A percentile compares a stretch with the other conserved stretches of the same genome.
phyloP scores from a whole-genome alignment of 805 yeast genomes.

The Yarrowia deformans region DNA sequence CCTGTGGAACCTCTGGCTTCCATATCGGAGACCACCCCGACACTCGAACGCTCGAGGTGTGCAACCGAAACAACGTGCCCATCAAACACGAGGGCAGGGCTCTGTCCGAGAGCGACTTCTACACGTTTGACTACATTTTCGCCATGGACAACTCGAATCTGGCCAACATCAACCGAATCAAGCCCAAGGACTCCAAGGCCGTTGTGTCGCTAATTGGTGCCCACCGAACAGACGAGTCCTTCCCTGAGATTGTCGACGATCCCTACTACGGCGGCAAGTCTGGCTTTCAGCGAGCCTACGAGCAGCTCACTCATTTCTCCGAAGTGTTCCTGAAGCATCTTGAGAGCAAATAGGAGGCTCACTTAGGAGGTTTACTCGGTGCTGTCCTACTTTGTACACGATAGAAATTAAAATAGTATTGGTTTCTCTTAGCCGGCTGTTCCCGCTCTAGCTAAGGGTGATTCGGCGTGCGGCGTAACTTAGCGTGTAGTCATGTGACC shows the following conservation, averaged over 20 bases:
- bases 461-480: background rate
- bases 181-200: constrained; percentile 61
- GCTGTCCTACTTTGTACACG: too few relatives aligned
- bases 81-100: constrained; percentile 79
- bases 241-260: constrained; percentile 72
- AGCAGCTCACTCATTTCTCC: constrained; percentile 77
- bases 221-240: constrained; percentile 66
- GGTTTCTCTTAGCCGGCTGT: too few relatives aligned
- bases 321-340: constrained; percentile 64
- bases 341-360: constrained; percentile 5
- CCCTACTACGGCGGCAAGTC: constrained; percentile 90
- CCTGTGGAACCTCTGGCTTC: constrained; percentile 88
- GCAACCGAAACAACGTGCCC: constrained; percentile 74
- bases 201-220: constrained; percentile 75
- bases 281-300: constrained; percentile 82
- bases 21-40: constrained; percentile 88
- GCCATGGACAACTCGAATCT: constrained; percentile 54
- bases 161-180: constrained; percentile 49
- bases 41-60: constrained; percentile 70
- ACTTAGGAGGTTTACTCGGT: too few relatives aligned
- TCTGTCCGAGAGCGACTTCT: constrained; percentile 72
- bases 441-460: background rate
- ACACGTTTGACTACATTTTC: constrained; percentile 62
- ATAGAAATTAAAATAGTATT: background rate
- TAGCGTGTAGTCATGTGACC: background rate